Base-by-base conservation (phyloP, 257 asterid genomes). In the Nicotiana tabacum region DNA sequence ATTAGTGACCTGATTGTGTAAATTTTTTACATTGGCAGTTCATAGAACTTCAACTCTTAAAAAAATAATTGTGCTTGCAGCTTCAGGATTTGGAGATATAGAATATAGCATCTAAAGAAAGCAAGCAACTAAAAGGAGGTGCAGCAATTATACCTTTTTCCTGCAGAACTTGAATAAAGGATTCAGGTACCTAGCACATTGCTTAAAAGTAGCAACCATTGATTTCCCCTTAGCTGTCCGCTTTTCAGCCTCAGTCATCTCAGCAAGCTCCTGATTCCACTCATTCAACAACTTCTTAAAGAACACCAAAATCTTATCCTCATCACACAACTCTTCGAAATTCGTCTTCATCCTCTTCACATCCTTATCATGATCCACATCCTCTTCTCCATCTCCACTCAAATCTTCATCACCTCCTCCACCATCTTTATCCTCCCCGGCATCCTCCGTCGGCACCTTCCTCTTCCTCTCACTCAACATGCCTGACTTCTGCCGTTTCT, bases 151-250 rank as follows among this genome's bases (percentile, higher is more conserved):
- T 48, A 92, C 98, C 98, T 96, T 92, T 91, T 96, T 96, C 86
- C 99, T 91, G 92, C 99, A 96, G 89, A 94, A 94, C 90, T 93
- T 96, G 87, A 96, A 94, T 85, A 96, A 82, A 1, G 99, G 99
- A 39, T 89, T 79, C 93, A 96, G 85, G 92, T 94, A 96, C 39
- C 98, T 91, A 10, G 98, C 99, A 69, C 99, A 96, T 86, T 96
- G 98, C 91, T 96, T 92, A 83, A 94, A 96, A 4, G 97, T 96
- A 55, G 99, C 99, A 53, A 94, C 95, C 92, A 90, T 93, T 0
- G 97, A 92, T 89, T 96, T 96, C 90, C 99, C 98, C 81, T 94
- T 96, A 0, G 99, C 98, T 0, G 98, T 93, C 88, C 99, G 91
- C 94, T 91, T 96, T 92, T 91, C 99, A 3, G 91, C 39, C 79